Evolutionary conservation across 495 filamentous ascomycete species (phyloP), one percentile per base, ranked within the genome.

Genomic region (Podospora didyma): DNA sequence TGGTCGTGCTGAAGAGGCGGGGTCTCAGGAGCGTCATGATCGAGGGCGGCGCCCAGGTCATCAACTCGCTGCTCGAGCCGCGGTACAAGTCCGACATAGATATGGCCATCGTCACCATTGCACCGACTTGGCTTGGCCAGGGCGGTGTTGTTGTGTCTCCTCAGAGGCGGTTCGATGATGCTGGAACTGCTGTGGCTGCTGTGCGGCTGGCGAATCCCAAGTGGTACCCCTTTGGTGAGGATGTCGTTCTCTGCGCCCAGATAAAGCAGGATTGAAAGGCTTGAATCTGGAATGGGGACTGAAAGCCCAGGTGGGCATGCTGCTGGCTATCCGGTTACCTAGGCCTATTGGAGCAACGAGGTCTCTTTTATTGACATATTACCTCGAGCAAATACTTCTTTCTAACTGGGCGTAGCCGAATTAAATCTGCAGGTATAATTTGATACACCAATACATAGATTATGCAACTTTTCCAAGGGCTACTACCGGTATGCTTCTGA

Each of bases 21-120:
- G 85, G 85, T 0, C 74, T 95, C 54, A 75, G 76, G 34, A 93
- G 89, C 62, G 79, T 96, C 37, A 96, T 96, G 91, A 79, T 96
- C 41, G 91, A 96, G 69, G 63, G 75, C 51, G 67, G 77, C n/a
- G 69, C 68, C 6, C 69, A 81, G 49, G 71, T 82, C 7, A 71
- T 83, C 42, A 73, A 82, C 35, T 82, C 79, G 7, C 56, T 83
- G 1, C 58, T 84, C 2, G 70, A 76, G 28, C 70, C 75, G 12
- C 76, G 79, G 44, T 82, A 90, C 58, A 69, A 78, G 14, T 63
- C 73, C 35, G 73, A 92, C 21, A 77, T 96, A 51, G 77, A 84
- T 59, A 83, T 83, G 3, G 83, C 94, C 35, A 82, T 96, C 58
- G 77, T 94, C 55, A 95, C 91, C 0, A 79, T 96, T 59, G 89